Percentiles rank a stretch among this genome's conserved stretches.
These are phyloP conservation scores for Cephaloascus fragrans DNA, from an alignment of 805 yeast species.

Conservation along the genomic window DNA sequence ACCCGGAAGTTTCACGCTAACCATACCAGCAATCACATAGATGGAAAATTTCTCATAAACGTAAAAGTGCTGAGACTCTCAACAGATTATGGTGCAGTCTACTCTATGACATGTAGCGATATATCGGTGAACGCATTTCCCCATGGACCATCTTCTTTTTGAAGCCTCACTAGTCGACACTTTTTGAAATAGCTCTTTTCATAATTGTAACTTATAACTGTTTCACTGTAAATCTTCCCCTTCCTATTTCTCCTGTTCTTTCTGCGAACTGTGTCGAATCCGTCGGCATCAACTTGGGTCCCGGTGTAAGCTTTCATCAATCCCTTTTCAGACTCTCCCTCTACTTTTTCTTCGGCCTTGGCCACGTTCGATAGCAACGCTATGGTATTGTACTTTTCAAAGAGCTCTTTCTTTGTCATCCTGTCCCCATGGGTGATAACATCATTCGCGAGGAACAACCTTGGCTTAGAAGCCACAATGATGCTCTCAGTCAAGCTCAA, in stretches of 20 bases:
- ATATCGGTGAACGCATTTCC: constrained; percentile 44
- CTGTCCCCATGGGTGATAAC: constrained; percentile 45
- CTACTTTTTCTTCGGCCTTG: constrained; percentile 6
- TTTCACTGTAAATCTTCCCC: constrained; percentile 17
- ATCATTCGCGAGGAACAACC: constrained; percentile 40
- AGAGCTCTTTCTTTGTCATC: constrained; percentile 29
- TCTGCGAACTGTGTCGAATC: constrained; percentile 12
- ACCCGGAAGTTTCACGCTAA: too few relatives aligned
- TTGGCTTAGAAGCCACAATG: constrained; percentile 21
- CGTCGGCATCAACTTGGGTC: constrained; percentile 7
- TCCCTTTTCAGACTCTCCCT: constrained; percentile 3
- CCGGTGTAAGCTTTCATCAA: constrained; percentile 3
- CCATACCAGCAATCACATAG: too few relatives aligned
- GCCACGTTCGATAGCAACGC: constrained; percentile 24
- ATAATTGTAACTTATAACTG: constrained; percentile 19
- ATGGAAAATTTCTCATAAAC: too few relatives aligned
- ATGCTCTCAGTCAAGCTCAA: constrained; percentile 37
- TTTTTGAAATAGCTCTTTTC: constrained; percentile 19
- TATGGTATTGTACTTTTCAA: constrained; percentile 31
- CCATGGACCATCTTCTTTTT: constrained; percentile 28
- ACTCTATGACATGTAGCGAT: constrained; percentile 26
- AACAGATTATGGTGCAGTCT: too few relatives aligned
- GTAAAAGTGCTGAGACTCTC: too few relatives aligned
- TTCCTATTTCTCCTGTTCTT: constrained; percentile 11
- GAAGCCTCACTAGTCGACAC: constrained; percentile 11